A percentile compares a stretch with the other conserved stretches of the same genome.
Evolutionary conservation across 1,139 yeast genomes (phyloP).

Genomic region (Candida dubliniensis): DNA sequence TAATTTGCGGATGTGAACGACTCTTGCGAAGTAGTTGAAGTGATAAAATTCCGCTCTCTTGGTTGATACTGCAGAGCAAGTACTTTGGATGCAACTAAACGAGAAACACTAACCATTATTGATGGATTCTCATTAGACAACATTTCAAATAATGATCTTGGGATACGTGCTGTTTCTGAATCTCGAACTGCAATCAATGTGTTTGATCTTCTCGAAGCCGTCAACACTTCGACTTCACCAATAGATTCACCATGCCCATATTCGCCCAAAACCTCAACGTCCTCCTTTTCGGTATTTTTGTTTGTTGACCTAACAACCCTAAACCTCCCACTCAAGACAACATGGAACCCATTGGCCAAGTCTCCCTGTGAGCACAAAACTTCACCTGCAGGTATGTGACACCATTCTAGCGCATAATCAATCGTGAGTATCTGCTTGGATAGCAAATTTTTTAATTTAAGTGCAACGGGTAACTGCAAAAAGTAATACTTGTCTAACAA

Average conservation of each 20-base stretch:
- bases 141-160: constrained; percentile 83
- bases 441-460: constrained; percentile 62
- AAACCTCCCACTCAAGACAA: constrained; percentile 86
- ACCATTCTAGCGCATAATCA: constrained; percentile 95
- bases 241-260: constrained; percentile 93
- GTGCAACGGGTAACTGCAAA: constrained; percentile 76
- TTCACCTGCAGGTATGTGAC: constrained; percentile 83
- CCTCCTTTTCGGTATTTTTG: constrained; percentile 24
- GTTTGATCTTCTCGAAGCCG: constrained; percentile 71
- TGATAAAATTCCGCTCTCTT: constrained; percentile 15
- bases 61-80: constrained; percentile 20
- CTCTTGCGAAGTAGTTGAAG: constrained; percentile 28
- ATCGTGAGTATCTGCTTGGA: constrained; percentile 69
- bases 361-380: constrained; percentile 80
- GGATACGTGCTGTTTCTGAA: constrained; percentile 90
- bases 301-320: constrained; percentile 52
- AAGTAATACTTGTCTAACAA: constrained; percentile 75
- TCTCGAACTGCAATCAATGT: constrained; percentile 89
- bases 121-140: constrained; percentile 84
- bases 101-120: constrained; percentile 84
- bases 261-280: constrained; percentile 59
- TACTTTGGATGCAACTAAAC: constrained; percentile 81
- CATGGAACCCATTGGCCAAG: constrained; percentile 87
- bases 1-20: constrained; percentile 49
- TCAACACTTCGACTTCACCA: constrained; percentile 93